Percentiles rank a stretch among this genome's conserved stretches.
Evolutionary conservation across 2,329 filamentous ascomycete species (phyloP).

Genomic region (Akanthomyces muscarius): DNA sequence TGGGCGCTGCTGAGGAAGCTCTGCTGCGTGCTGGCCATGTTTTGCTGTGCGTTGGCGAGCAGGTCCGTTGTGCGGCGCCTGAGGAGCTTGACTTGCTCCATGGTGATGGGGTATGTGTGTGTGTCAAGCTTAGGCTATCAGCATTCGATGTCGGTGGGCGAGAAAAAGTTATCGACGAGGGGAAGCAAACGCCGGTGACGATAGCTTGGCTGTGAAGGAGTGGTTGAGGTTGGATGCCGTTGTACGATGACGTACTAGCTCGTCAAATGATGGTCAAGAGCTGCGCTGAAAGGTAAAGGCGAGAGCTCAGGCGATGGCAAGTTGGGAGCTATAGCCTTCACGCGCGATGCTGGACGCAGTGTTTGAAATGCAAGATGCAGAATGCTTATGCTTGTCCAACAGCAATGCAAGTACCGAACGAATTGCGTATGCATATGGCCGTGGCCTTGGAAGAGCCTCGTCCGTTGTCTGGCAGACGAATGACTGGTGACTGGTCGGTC

Average conservation of each 20-base stretch:
- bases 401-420: not conserved
- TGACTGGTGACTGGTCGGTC: no score
- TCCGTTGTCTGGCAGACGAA: not conserved
- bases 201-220: not conserved
- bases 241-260: constrained; percentile 8
- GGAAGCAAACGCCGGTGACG: not conserved
- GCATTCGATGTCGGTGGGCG: not conserved
- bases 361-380: not conserved
- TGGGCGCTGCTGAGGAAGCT: constrained; percentile 32
- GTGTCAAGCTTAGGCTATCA: not conserved
- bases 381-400: not conserved
- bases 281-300: not conserved
- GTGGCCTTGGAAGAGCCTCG: constrained; percentile 1
- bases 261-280: not conserved
- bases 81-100: constrained; percentile 52
- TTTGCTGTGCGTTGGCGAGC: constrained; percentile 32
- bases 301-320: not conserved
- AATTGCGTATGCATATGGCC: not conserved
- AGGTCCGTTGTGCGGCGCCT: constrained; percentile 54
- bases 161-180: not conserved
- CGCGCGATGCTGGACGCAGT: not conserved
- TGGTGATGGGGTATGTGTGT: constrained; percentile 23
- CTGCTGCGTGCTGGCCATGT: constrained; percentile 45
- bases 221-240: not conserved
- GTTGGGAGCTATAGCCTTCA: not conserved